Evolutionary conservation across 257 asterid genomes (phyloP).

Genomic region (Solanum neorickii): DNA sequence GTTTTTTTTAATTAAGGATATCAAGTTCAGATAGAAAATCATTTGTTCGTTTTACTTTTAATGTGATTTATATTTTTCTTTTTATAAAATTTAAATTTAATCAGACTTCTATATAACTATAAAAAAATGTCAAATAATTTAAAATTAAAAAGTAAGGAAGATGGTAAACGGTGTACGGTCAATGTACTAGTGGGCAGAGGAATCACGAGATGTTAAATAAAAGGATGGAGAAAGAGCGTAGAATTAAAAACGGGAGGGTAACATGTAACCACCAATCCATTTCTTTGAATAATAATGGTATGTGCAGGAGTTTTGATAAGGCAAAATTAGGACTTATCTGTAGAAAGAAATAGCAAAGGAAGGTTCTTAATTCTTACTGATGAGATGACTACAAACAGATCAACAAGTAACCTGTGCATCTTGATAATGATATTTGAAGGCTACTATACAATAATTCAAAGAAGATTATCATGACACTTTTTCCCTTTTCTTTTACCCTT

Average conservation of each 20-base stretch:
- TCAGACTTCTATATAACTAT: fast-evolving
- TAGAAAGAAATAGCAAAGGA: not conserved
- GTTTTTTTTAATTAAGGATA: not conserved
- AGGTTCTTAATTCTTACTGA: not conserved
- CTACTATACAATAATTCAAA: not conserved
- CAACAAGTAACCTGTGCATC: conserved; percentile 5
- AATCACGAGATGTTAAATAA: not conserved
- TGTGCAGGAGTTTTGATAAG: not conserved
- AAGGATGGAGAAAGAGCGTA: not conserved
- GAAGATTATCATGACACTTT: not conserved
- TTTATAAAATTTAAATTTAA: not conserved
- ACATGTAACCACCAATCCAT: conserved; percentile 13
- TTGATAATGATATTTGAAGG: conserved; percentile 1
- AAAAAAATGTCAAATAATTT: not conserved
- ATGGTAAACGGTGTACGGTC: not conserved
- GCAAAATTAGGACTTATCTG: not conserved
- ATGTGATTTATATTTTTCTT: not conserved
- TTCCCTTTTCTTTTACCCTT: not conserved
- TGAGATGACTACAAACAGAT: not conserved
- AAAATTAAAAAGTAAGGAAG: not conserved
- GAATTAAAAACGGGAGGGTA: conserved; percentile 27
- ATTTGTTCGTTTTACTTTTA: not conserved
- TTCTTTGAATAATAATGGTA: not conserved
- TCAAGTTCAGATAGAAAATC: not conserved
- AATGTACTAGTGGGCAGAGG: not conserved